Evolutionary conservation across 2,329 filamentous ascomycete species (phyloP).

Genomic region (Emmonsiellopsis sp.): DNA sequence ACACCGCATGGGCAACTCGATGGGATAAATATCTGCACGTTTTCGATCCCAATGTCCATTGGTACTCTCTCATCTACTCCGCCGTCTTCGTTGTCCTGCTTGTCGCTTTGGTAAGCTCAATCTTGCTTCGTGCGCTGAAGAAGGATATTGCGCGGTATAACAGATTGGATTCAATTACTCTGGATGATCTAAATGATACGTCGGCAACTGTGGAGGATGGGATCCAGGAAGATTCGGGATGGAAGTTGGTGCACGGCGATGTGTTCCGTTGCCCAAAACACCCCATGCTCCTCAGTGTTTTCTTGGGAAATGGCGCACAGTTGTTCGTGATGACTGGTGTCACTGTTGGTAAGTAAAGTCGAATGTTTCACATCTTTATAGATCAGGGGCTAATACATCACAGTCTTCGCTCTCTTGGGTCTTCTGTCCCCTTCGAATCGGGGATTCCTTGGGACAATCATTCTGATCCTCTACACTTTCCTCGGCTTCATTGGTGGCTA

Average conservation of each 20-base stretch:
- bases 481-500: constrained; percentile 92
- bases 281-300: constrained; percentile 72
- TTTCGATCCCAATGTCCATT: constrained; percentile 95
- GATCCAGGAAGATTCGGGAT: constrained; percentile 93
- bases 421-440: constrained; percentile 95
- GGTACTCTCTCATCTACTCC: constrained; percentile 96
- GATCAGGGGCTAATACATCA: background rate
- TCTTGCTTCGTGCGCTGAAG: constrained; percentile 74
- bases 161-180: constrained; percentile 76
- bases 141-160: constrained; percentile 98
- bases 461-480: constrained; percentile 85
- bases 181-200: constrained; percentile 79
- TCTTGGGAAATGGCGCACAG: constrained; percentile 89
- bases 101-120: constrained; percentile 83
- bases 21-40: constrained; percentile 99
- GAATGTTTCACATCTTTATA: background rate
- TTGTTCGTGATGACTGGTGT: constrained; percentile 96
- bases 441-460: constrained; percentile 84
- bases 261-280: constrained; percentile 84
- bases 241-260: constrained; percentile 96
- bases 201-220: constrained; percentile 71
- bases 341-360: constrained; percentile 55
- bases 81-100: constrained; percentile 90
- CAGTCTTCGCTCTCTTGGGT: constrained; percentile 76
- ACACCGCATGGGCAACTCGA: constrained; percentile 86